Conservation (phyloP, 352 stramenopile genomes). For the Globisporangium paroecandrum region DNA sequence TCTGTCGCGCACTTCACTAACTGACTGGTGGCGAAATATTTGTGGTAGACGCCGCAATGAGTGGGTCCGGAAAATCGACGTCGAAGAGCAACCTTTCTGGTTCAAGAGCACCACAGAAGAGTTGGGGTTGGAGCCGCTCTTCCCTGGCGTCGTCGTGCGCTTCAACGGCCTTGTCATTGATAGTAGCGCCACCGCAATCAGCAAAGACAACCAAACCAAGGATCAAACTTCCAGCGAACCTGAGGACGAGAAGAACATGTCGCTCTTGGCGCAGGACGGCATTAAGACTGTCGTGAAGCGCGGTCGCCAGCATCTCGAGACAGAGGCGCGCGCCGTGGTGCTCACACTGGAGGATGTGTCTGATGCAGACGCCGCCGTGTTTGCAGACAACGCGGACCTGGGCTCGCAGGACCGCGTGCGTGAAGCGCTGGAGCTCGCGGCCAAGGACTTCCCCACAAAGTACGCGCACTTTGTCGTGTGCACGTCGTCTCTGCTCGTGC, state of each 20-base stretch:
- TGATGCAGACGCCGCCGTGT: not conserved
- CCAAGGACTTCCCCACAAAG: conserved; percentile 48
- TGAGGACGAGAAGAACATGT: not conserved
- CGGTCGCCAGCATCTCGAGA: not conserved
- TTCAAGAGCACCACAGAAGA: conserved; percentile 1
- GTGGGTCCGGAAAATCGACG: conserved; percentile 10
- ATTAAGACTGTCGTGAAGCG: conserved; percentile 5
- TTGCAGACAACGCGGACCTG: not conserved
- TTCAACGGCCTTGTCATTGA: not conserved
- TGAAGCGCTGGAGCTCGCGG: conserved; percentile 27
- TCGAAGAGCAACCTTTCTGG: not conserved
- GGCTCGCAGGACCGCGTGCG: conserved; percentile 6
- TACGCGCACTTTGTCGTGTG: conserved; percentile 48
- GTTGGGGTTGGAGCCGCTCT: not conserved
- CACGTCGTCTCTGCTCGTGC: conserved; percentile 35
- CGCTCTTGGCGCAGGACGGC: not conserved
- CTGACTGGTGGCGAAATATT: not conserved
- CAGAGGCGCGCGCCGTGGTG: not conserved
- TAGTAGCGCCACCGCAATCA: not conserved
- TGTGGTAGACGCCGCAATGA: conserved; percentile 3
- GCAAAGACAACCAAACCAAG: not conserved
- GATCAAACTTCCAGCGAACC: not conserved
- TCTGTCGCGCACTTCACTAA: not conserved
- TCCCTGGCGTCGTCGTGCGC: conserved; percentile 6
- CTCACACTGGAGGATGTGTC: not conserved